Evolutionary conservation across 345 rosid genomes (phyloP).

Genomic region (Boechera retrofracta): DNA sequence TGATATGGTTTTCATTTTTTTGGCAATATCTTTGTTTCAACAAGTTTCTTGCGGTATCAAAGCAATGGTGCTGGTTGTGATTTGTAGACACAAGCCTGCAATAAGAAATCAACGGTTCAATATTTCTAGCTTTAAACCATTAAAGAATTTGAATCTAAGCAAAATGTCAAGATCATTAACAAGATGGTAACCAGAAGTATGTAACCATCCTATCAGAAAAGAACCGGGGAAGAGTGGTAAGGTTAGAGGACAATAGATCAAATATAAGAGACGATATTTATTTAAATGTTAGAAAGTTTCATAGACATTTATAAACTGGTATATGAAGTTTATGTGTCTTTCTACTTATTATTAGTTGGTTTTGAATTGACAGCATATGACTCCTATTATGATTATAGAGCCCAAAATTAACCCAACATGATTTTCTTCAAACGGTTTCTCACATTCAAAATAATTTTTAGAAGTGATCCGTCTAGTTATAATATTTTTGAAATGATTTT

Average conservation of each 20-base stretch:
- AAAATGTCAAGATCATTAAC: constrained; percentile 53
- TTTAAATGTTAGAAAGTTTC: too few species aligned
- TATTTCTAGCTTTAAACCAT: constrained; percentile 46
- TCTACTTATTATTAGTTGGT: too few species aligned
- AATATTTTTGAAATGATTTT: too few species aligned
- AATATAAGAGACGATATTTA: too few species aligned
- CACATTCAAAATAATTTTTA: too few species aligned
- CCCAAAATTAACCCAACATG: too few species aligned
- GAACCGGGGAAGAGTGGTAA: constrained; percentile 53
- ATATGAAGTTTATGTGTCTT: too few species aligned
- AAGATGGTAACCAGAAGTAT: constrained; percentile 74
- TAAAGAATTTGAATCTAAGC: constrained; percentile 21
- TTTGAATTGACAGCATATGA: too few species aligned
- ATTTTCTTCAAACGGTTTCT: too few species aligned
- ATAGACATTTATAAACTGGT: too few species aligned
- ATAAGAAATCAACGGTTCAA: constrained; percentile 49
- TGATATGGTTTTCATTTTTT: not conserved
- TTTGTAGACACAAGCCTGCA: constrained; percentile 59
- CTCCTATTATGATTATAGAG: too few species aligned
- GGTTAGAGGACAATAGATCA: not conserved
- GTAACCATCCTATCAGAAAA: constrained; percentile 57
- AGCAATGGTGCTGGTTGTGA: constrained; percentile 70
- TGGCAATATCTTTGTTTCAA: constrained; percentile 3
- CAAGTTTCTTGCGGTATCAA: not conserved
- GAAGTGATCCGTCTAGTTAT: too few species aligned